A percentile compares a stretch with the other conserved stretches of the same genome.
Evolutionary conservation across 768 basidiomycete species (phyloP).

Genomic region (Pleurotus giganteus): DNA sequence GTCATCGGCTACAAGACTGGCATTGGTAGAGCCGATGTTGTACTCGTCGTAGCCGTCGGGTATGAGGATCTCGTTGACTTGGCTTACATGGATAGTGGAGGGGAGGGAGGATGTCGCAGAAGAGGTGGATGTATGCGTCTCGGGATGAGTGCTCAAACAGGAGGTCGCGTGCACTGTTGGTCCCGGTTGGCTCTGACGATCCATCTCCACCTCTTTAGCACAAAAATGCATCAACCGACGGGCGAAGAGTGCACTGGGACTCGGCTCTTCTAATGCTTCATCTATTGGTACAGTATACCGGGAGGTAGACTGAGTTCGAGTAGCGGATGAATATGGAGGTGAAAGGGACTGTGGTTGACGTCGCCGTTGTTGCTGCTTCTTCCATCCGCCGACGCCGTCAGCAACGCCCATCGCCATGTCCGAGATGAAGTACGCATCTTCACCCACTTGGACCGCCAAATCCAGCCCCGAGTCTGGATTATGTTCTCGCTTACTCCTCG

Average conservation of each 20-base stretch:
- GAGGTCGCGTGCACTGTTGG: no score
- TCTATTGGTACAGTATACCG: constrained; percentile 13
- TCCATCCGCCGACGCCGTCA: constrained; percentile 95
- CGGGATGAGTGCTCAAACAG: no score
- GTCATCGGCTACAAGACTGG: no score
- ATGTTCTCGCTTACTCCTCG: no score
- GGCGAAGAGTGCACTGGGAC: constrained; percentile 59
- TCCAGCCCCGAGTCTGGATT: constrained; percentile 26
- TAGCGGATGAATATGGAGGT: background rate
- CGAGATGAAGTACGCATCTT: constrained; percentile 85
- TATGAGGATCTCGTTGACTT: background rate
- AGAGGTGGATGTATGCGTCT: background rate
- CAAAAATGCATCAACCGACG: constrained; percentile 85
- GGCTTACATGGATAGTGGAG: constrained; percentile 1
- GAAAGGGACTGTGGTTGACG: constrained; percentile 14
- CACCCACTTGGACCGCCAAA: constrained; percentile 80
- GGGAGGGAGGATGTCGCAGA: constrained; percentile 8
- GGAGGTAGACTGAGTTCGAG: constrained; percentile 15
- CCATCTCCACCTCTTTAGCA: constrained; percentile 52
- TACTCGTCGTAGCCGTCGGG: background rate
- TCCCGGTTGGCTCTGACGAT: constrained; percentile 9
- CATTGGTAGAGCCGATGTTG: no score
- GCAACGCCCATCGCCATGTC: constrained; percentile 91
- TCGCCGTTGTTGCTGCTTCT: constrained; percentile 37
- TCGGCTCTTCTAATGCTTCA: background rate